phyloP scores from a whole-genome alignment of 148 eudicot species.

The Agrostemma githago region DNA sequence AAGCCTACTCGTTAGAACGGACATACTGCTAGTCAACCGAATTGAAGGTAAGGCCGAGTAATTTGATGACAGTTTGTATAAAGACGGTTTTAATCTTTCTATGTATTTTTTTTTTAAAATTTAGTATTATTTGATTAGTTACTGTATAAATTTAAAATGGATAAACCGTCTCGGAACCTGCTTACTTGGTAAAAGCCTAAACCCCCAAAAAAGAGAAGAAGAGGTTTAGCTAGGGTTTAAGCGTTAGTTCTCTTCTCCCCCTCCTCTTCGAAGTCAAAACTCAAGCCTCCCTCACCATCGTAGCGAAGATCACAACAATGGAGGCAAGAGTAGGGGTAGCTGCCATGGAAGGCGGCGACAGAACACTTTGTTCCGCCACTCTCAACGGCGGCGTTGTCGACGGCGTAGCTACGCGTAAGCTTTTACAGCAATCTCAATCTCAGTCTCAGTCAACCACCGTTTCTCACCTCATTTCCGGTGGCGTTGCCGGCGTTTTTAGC shows the following conservation, averaged over 20 bases:
- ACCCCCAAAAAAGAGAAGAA: neutral
- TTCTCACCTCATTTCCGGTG: constrained; percentile 75
- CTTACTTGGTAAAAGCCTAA: neutral
- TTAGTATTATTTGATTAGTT: too few relatives aligned
- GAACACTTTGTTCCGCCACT: constrained; percentile 26
- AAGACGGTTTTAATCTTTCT: too few relatives aligned
- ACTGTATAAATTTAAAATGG: too few relatives aligned
- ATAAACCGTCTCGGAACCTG: too few relatives aligned
- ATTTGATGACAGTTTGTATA: too few relatives aligned
- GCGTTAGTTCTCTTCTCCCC: too few relatives aligned
- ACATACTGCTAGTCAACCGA: too few relatives aligned
- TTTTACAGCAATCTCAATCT: constrained; percentile 40
- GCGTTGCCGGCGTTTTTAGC: constrained; percentile 74
- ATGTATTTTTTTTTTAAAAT: too few relatives aligned
- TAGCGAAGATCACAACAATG: constrained; percentile 10
- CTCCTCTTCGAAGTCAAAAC: neutral
- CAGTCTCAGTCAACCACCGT: constrained; percentile 56
- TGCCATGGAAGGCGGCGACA: constrained; percentile 20
- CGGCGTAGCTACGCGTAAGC: constrained; percentile 38
- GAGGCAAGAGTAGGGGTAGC: constrained; percentile 29
- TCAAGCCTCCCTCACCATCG: neutral
- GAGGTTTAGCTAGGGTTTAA: neutral
- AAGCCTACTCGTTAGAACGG: too few relatives aligned
- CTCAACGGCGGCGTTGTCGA: constrained; percentile 44
- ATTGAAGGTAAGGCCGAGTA: too few relatives aligned